Percentiles rank a stretch among this genome's conserved stretches.
phyloP scores from a whole-genome alignment of 176 grass and related monocot species.

The Oryza officinalis region DNA sequence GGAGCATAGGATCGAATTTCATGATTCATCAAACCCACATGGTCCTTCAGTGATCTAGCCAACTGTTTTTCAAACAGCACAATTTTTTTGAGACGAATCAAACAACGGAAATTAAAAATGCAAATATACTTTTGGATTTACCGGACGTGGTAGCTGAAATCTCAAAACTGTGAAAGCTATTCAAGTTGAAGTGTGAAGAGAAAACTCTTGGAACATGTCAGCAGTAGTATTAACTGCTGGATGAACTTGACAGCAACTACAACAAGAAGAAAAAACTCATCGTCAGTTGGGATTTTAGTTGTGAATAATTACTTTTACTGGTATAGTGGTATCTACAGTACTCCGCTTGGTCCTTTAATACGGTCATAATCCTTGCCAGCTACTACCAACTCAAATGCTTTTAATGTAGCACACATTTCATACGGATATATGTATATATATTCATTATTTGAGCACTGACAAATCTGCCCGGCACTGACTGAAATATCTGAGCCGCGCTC shows the following conservation, averaged over 20 bases:
- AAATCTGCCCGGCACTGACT: neutral
- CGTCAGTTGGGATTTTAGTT: neutral
- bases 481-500: neutral
- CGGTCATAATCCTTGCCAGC: neutral
- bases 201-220: neutral
- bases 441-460: constrained; percentile 1
- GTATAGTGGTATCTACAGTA: neutral
- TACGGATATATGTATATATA: neutral
- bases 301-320: neutral
- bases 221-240: neutral
- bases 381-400: constrained; percentile 12
- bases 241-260: neutral
- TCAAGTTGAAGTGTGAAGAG: neutral
- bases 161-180: neutral
- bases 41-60: neutral
- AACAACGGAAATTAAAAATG: neutral
- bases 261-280: neutral
- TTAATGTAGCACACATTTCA: constrained; percentile 21
- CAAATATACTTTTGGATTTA: neutral
- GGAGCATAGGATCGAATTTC: neutral
- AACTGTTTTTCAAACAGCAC: neutral
- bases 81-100: too few species aligned
- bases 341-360: neutral
- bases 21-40: neutral
- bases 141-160: neutral